A percentile compares a stretch with the other conserved stretches of the same genome.
Conservation (phyloP, 306 rosid genomes). For the Alnus glutinosa region DNA sequence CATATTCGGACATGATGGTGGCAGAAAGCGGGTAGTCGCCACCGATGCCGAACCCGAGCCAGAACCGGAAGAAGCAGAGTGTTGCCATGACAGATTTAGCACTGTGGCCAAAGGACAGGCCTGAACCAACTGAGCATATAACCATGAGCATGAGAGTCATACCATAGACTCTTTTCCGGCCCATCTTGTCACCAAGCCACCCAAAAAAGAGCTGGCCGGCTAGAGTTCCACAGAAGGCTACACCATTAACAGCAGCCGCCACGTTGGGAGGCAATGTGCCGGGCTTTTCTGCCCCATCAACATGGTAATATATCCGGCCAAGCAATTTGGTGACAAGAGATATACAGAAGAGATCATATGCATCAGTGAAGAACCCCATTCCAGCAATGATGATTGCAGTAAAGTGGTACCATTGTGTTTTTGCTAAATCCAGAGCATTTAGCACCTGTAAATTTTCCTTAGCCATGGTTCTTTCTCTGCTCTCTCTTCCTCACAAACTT, state of each 20-base stretch:
- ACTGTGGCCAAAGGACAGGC: constrained; percentile 61
- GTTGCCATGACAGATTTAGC: constrained; percentile 60
- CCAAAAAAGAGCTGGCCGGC: constrained; percentile 79
- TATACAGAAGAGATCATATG: constrained; percentile 72
- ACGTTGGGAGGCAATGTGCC: constrained; percentile 72
- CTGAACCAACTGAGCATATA: constrained; percentile 60
- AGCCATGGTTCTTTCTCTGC: constrained; percentile 37
- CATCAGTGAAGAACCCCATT: constrained; percentile 90
- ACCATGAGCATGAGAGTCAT: constrained; percentile 74
- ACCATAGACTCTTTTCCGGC: constrained; percentile 71
- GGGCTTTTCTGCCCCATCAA: constrained; percentile 53
- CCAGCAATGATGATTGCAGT: constrained; percentile 72
- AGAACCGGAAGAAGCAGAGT: constrained; percentile 72
- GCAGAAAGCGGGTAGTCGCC: constrained; percentile 86
- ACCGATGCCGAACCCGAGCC: constrained; percentile 86
- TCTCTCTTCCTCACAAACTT: constrained; percentile 5
- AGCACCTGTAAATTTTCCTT: constrained; percentile 54
- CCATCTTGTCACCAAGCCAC: constrained; percentile 83
- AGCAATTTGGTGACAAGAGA: constrained; percentile 76
- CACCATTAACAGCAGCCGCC: constrained; percentile 71
- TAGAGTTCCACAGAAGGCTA: constrained; percentile 68
- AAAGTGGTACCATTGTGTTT: constrained; percentile 81
- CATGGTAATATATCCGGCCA: constrained; percentile 72
- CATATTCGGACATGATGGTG: constrained; percentile 78
- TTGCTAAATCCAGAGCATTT: constrained; percentile 63